Conservation (phyloP, 2,329 filamentous ascomycete genomes). For the Nectriaceae sp. region DNA sequence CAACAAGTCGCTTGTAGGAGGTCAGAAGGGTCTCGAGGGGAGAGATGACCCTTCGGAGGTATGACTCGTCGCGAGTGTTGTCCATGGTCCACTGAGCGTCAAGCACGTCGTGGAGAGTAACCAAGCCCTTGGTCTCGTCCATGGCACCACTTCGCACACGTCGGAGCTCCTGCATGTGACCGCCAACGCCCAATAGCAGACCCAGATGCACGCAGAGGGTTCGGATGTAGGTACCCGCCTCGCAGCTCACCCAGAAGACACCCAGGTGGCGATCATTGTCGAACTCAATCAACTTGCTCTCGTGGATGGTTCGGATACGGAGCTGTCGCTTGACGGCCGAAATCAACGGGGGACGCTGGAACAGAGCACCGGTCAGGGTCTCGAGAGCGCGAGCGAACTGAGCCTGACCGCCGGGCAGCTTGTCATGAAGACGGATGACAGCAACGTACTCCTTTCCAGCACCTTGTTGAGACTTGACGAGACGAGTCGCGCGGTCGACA, state of each 20-base stretch:
- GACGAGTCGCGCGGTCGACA: slow-evolving; percentile 93
- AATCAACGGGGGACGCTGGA: slow-evolving; percentile 89
- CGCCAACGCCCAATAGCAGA: slow-evolving; percentile 75
- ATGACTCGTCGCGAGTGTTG: slow-evolving; percentile 92
- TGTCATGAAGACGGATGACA: slow-evolving; percentile 93
- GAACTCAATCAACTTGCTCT: slow-evolving; percentile 95
- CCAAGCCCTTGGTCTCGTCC: slow-evolving; percentile 85
- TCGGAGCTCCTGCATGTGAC: slow-evolving; percentile 97
- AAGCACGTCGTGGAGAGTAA: slow-evolving; percentile 83
- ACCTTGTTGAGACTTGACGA: slow-evolving; percentile 98
- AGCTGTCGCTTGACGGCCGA: slow-evolving; percentile 98
- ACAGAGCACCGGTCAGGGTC: slow-evolving; percentile 93
- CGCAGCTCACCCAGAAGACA: slow-evolving; percentile 99
- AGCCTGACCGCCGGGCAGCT: slow-evolving; percentile 87
- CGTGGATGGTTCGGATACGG: slow-evolving; percentile 96
- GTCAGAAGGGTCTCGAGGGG: slow-evolving; percentile 91
- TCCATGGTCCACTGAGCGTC: slow-evolving; percentile 97
- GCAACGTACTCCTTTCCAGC: slow-evolving; percentile 99
- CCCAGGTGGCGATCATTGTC: slow-evolving; percentile 97
- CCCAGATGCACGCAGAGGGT: slow-evolving; percentile 95
- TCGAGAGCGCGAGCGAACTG: slow-evolving; percentile 93
- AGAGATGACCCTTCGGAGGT: slow-evolving; percentile 86
- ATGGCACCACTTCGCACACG: slow-evolving; percentile 93
- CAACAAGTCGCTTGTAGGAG: slow-evolving; percentile 93
- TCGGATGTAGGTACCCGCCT: slow-evolving; percentile 96